Conservation (phyloP, 441 rosid genomes). For the Jatropha podagrica region DNA sequence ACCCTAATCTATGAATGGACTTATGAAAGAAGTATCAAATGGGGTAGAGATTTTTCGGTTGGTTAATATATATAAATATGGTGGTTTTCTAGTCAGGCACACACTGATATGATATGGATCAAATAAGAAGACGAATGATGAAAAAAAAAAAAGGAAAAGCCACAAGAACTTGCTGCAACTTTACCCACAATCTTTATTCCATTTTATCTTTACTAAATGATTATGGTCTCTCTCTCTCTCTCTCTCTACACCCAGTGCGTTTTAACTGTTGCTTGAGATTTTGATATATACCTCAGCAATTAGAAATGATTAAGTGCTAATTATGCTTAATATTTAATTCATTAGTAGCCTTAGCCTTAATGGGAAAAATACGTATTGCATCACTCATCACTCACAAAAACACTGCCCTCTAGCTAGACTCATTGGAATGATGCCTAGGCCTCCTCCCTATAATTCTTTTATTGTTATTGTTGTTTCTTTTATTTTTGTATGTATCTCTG, state of each 20-base stretch:
- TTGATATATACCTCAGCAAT: not conserved
- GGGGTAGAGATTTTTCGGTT: not conserved
- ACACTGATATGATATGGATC: not conserved
- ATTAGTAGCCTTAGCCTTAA: not conserved
- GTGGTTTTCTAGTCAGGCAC: not conserved
- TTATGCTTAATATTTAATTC: too few relatives aligned
- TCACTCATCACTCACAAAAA: not conserved
- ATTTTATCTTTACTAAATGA: slow-evolving; percentile 19
- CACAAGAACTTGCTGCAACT: slow-evolving; percentile 23
- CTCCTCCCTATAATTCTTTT: not conserved
- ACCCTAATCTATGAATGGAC: too few relatives aligned
- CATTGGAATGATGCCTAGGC: not conserved
- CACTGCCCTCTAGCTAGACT: not conserved
- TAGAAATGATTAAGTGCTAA: not conserved
- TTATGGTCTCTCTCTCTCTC: not conserved
- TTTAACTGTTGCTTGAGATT: slow-evolving; percentile 8
- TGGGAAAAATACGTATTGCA: not conserved
- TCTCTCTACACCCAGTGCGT: slow-evolving; percentile 13
- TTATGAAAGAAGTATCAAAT: too few relatives aligned
- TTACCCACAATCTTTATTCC: slow-evolving; percentile 20
- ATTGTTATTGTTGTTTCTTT: too few relatives aligned
- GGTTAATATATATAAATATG: not conserved
- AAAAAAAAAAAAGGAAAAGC: slow-evolving; percentile 14
- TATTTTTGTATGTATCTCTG: too few relatives aligned
- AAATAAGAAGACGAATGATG: slow-evolving; percentile 16